A percentile compares a stretch with the other conserved stretches of the same genome.
Evolutionary conservation across 2,329 filamentous ascomycete species (phyloP).

Genomic region (Nothophaeocryptopus gaeumannii): DNA sequence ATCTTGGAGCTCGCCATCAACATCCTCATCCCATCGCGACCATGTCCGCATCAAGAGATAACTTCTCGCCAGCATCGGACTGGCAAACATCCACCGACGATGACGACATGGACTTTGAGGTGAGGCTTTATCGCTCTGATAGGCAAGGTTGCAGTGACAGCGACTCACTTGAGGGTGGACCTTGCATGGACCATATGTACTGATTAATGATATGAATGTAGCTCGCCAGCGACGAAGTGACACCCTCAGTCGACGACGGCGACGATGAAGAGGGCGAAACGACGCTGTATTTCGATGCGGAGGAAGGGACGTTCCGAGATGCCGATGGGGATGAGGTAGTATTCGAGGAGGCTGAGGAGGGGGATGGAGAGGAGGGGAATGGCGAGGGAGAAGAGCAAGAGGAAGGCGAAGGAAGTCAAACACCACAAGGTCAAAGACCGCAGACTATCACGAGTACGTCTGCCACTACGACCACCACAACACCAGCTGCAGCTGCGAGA

Average conservation of each 20-base stretch:
- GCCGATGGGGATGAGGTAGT: conserved; percentile 29
- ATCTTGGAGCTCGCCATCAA: no score
- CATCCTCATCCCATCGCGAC: not conserved
- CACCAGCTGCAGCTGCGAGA: not conserved
- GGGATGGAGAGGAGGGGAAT: conserved; percentile 29
- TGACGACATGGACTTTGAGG: conserved; percentile 54
- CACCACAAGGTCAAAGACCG: conserved; percentile 19
- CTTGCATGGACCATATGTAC: not conserved
- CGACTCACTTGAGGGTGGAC: not conserved
- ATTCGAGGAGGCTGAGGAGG: conserved; percentile 25
- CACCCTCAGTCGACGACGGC: conserved; percentile 34
- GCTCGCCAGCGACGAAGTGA: conserved; percentile 38
- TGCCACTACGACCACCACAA: conserved; percentile 22
- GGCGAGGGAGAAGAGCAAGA: conserved; percentile 22
- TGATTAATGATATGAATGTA: conserved; percentile 11
- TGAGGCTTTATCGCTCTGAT: conserved; percentile 15
- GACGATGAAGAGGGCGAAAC: conserved; percentile 44
- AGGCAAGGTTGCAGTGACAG: not conserved
- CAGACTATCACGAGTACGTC: no score
- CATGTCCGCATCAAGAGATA: conserved; percentile 15
- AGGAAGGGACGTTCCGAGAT: conserved; percentile 35
- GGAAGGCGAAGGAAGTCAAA: conserved; percentile 26
- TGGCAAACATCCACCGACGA: conserved; percentile 35
- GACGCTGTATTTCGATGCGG: conserved; percentile 37
- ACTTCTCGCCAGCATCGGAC: conserved; percentile 17